Base-by-base conservation (phyloP, 1,284 basidiomycete genomes). In the Lentinus polychrous region DNA sequence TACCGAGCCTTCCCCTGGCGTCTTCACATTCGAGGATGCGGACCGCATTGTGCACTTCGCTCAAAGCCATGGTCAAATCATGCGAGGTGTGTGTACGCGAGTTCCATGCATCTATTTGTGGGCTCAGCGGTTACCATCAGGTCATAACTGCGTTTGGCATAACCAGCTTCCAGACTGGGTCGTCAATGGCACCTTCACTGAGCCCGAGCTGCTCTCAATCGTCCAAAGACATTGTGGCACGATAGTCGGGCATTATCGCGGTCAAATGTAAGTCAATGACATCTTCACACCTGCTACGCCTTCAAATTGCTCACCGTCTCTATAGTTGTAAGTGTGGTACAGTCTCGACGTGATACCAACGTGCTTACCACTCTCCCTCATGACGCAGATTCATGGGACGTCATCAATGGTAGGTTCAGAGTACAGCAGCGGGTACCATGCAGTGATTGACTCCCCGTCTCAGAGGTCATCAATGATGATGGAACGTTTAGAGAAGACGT, bases 401-500 rank as follows among this genome's bases (percentile, higher is more conserved):
- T 68, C 11, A 52, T 65, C 31, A 68, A 67, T 39, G 61, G 61
- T 62, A 36, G 20, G 53, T 42, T 15, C 23, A 38, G 37, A 20
- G 36, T 8, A 7, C 36, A 20, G n/a, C n/a, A 38, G 14, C 8
- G 15, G 7, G 15, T 8, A 8, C 15, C 20, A 15, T 17, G 15
- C 20, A 8, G 15, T 7, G 20, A 7, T 18, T 8, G 15, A 38
- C 20, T 17, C 37, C 14, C 36, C 15, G 14, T 22, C 18, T 32
- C 49, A 59, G 61, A 80, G 56, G 69, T 74, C 0, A 74, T 79
- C 64, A 76, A 77, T 52, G 77, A 79, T 14, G 73, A 79, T 54
- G 76, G 76, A 8, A 76, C 73, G 2, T 72, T 66, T 55, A 65
- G 74, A 34, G 38, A 49, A 18, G 62, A 63, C 39, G 65, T 74